Conservation (phyloP, 2,329 filamentous ascomycete species). For the Grosmannia huntii region DNA sequence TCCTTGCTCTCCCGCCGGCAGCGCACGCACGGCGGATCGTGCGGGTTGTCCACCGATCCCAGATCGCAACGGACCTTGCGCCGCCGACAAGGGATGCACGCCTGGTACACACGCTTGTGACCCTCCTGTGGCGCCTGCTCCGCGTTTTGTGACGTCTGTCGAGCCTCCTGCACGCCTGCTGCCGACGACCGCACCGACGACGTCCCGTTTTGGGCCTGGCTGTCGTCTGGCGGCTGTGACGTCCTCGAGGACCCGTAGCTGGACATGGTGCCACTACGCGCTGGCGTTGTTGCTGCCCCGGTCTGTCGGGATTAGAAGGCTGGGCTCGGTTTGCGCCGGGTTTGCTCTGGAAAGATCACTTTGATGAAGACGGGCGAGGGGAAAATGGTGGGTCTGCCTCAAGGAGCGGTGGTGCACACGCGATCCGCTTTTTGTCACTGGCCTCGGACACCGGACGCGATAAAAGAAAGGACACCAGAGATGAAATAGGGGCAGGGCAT, state of each 20-base stretch:
- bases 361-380: background rate
- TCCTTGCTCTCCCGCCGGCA: constrained; percentile 92
- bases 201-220: background rate
- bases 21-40: constrained; percentile 85
- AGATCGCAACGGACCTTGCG: constrained; percentile 51
- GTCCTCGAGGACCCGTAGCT: constrained; percentile 12
- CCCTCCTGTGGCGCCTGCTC: constrained; percentile 9
- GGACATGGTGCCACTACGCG: constrained; percentile 15
- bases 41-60: constrained; percentile 78
- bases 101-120: constrained; percentile 50
- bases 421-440: background rate
- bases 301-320: constrained; percentile 8
- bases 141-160: background rate
- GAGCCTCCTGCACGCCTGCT: background rate
- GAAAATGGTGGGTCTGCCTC: background rate
- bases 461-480: background rate
- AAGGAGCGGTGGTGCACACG: background rate
- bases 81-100: constrained; percentile 48
- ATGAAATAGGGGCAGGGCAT: background rate
- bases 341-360: constrained; percentile 4
- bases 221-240: constrained; percentile 3
- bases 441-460: background rate
- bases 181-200: background rate
- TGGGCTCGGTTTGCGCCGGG: constrained; percentile 19
- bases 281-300: background rate